Evolutionary conservation across 208 protist species (phyloP).

Genomic region (Kentomonas sorsogonicus): DNA sequence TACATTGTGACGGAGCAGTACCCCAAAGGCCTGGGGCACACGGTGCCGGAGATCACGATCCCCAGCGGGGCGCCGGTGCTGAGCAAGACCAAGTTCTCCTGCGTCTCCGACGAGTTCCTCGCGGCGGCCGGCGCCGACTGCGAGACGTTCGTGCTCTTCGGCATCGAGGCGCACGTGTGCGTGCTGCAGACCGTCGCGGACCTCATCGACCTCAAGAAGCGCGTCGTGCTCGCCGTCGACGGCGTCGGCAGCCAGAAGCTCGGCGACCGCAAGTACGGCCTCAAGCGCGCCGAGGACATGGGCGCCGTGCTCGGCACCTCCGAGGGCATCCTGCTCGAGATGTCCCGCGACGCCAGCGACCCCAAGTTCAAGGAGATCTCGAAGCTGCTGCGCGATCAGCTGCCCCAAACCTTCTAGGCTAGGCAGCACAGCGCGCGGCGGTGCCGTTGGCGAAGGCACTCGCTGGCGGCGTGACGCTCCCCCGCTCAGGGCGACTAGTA

Average conservation of each 20-base stretch:
- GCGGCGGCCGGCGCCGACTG: constrained; percentile 35
- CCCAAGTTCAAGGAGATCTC: constrained; percentile 62
- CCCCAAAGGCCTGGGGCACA: constrained; percentile 61
- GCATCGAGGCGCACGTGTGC: constrained; percentile 80
- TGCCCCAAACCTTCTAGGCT: too few relatives aligned
- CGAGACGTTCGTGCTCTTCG: constrained; percentile 67
- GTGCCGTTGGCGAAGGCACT: too few relatives aligned
- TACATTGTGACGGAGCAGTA: constrained; percentile 84
- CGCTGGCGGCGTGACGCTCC: too few relatives aligned
- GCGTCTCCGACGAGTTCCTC: constrained; percentile 47
- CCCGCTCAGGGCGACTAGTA: too few relatives aligned
- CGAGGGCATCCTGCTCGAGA: constrained; percentile 66
- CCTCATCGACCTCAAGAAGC: constrained; percentile 66
- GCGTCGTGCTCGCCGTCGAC: constrained; percentile 57
- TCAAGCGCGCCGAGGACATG: constrained; percentile 56
- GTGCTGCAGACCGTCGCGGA: constrained; percentile 70
- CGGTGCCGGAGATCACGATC: constrained; percentile 51
- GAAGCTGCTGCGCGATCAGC: constrained; percentile 41
- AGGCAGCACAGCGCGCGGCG: too few relatives aligned
- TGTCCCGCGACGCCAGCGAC: constrained; percentile 58
- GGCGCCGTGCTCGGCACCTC: constrained; percentile 59
- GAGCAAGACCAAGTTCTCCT: constrained; percentile 59
- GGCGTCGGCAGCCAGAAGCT: constrained; percentile 67
- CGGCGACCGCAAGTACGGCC: constrained; percentile 52
- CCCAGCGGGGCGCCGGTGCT: constrained; percentile 32